phyloP scores from a whole-genome alignment of 1,139 yeast genomes.

The Pichia sp. region DNA sequence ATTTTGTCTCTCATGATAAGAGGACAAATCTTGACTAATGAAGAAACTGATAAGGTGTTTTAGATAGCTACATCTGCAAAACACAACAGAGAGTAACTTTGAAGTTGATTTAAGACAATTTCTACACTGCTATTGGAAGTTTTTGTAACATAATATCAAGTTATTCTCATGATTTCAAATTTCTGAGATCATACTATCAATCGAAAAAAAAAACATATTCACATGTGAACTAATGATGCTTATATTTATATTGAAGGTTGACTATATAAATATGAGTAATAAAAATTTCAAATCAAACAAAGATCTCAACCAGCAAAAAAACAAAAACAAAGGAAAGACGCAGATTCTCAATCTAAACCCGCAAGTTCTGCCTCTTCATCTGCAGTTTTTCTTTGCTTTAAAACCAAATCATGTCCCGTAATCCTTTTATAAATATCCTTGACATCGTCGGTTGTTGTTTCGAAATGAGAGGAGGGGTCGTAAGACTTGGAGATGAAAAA shows the following conservation, averaged over 20 bases:
- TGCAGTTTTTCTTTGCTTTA: constrained; percentile 66
- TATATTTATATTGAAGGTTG: neutral
- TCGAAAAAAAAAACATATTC: no score
- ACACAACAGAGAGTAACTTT: no score
- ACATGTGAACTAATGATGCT: neutral
- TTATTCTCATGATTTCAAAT: no score
- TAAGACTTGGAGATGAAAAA: constrained; percentile 81
- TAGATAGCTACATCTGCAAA: no score
- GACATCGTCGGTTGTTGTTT: constrained; percentile 93
- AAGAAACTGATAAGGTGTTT: no score
- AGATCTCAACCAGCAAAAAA: neutral
- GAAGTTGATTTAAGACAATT: no score
- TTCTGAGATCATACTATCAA: no score
- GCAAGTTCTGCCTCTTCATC: constrained; percentile 54
- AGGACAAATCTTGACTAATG: no score
- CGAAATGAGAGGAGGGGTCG: constrained; percentile 95
- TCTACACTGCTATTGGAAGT: no score
- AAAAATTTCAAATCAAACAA: neutral
- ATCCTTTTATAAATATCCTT: constrained; percentile 90
- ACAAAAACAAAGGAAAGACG: neutral
- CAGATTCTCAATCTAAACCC: constrained; percentile 25
- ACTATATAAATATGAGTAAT: neutral
- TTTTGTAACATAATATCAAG: no score
- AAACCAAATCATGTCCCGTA: constrained; percentile 85
- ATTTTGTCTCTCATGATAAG: no score